These are phyloP conservation scores for Daldinia childiae DNA, from an alignment of 495 filamentous ascomycete species.

Conservation along the genomic window DNA sequence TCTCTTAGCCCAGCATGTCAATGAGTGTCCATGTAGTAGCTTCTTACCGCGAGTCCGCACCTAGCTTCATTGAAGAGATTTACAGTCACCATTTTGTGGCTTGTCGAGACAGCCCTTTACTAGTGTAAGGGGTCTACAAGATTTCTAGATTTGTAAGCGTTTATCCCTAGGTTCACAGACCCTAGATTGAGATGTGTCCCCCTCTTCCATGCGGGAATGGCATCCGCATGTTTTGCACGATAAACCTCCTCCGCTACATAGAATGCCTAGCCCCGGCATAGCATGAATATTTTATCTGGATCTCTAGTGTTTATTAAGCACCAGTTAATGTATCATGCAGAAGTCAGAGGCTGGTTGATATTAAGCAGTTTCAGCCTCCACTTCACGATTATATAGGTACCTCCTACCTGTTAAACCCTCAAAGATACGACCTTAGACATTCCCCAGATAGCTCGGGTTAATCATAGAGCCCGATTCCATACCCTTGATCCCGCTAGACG, in stretches of 20 bases:
- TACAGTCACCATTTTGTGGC: not conserved
- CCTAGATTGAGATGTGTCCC: not conserved
- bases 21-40: not conserved
- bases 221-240: not conserved
- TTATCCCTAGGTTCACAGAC: not conserved
- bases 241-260: not conserved
- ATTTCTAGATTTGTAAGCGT: not conserved
- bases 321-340: not conserved
- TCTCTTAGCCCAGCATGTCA: not conserved
- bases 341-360: not conserved
- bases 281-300: not conserved
- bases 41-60: not conserved
- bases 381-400: not conserved
- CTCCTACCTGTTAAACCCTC: not conserved
- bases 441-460: not conserved
- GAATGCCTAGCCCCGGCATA: not conserved
- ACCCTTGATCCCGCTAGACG: not conserved
- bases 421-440: not conserved
- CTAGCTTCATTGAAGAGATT: not conserved
- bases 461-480: not conserved
- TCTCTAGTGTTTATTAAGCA: not conserved
- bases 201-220: not conserved
- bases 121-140: not conserved
- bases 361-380: not conserved
- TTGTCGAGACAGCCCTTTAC: not conserved